Percentiles rank a stretch among this genome's conserved stretches.
phyloP scores from a whole-genome alignment of 1,284 basidiomycete genomes.

The Fomitopsis pinicola region DNA sequence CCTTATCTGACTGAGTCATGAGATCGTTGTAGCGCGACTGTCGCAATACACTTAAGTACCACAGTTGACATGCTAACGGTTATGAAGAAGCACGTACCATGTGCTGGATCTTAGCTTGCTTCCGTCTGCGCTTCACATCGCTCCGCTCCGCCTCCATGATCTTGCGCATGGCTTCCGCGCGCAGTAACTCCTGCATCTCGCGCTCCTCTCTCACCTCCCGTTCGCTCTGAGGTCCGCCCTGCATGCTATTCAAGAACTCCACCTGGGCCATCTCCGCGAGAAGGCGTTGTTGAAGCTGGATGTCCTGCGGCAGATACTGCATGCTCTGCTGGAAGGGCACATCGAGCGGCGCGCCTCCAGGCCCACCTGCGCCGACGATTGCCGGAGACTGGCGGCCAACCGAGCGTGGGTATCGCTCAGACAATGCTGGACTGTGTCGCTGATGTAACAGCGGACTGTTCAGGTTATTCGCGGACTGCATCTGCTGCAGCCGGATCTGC shows the following conservation, averaged over 20 bases:
- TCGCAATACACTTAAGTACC: background rate
- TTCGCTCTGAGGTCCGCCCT: slow-evolving; percentile 36
- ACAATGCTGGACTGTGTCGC: slow-evolving; percentile 27
- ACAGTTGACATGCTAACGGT: background rate
- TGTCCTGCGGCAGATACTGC: slow-evolving; percentile 51
- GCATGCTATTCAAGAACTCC: slow-evolving; percentile 61
- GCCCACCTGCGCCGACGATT: slow-evolving; percentile 8
- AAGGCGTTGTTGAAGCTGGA: slow-evolving; percentile 68
- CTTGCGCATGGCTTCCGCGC: slow-evolving; percentile 77
- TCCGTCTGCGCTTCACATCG: slow-evolving; percentile 78
- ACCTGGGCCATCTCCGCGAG: slow-evolving; percentile 68
- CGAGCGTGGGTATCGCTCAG: slow-evolving; percentile 32
- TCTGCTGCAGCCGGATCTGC: slow-evolving; percentile 41
- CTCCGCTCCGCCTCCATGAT: slow-evolving; percentile 84
- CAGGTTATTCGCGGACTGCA: slow-evolving; percentile 33
- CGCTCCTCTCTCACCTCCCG: slow-evolving; percentile 20
- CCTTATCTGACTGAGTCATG: slow-evolving; percentile 99
- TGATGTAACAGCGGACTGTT: slow-evolving; percentile 41
- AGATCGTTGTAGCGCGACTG: slow-evolving; percentile 95
- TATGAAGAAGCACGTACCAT: slow-evolving; percentile 50
- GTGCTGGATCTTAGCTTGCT: slow-evolving; percentile 80
- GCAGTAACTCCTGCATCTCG: slow-evolving; percentile 65
- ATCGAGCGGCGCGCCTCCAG: slow-evolving; percentile 31
- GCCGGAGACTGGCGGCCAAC: slow-evolving; percentile 49
- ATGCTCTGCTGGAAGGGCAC: slow-evolving; percentile 41